Conservation (phyloP, 495 filamentous ascomycete genomes). For the Aspergillus mulundensis region DNA sequence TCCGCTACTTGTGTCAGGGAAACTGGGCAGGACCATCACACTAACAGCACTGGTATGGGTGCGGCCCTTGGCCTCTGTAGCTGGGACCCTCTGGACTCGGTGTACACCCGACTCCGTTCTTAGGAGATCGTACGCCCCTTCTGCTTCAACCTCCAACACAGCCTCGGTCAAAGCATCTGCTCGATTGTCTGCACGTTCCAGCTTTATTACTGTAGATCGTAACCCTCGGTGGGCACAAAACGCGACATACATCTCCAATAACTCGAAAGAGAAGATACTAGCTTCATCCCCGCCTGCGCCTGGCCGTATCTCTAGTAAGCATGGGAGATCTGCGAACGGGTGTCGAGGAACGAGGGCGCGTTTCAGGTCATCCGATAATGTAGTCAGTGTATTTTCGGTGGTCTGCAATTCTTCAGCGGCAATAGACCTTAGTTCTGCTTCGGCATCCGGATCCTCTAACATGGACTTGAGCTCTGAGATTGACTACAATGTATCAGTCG, state of each 20-base stretch:
- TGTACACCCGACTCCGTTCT: constrained; percentile 91
- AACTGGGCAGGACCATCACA: constrained; percentile 84
- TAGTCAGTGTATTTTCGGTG: constrained; percentile 55
- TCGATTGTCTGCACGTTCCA: constrained; percentile 51
- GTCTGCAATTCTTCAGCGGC: constrained; percentile 71
- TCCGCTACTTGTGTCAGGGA: constrained; percentile 55
- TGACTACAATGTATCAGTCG: constrained; percentile 36
- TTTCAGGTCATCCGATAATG: constrained; percentile 61
- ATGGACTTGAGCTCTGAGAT: constrained; percentile 55
- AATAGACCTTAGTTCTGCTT: constrained; percentile 60
- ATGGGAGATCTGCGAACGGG: constrained; percentile 90
- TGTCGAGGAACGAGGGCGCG: constrained; percentile 78
- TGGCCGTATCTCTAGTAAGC: constrained; percentile 85
- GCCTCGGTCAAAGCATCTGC: constrained; percentile 73
- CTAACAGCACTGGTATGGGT: constrained; percentile 90
- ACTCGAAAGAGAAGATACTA: constrained; percentile 77
- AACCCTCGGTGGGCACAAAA: constrained; percentile 67
- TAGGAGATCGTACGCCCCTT: constrained; percentile 73
- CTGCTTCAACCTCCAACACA: constrained; percentile 74
- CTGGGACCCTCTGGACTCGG: constrained; percentile 86
- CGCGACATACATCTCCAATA: constrained; percentile 82
- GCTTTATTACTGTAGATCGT: constrained; percentile 54
- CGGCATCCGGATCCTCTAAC: constrained; percentile 55
- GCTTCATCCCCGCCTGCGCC: constrained; percentile 94
- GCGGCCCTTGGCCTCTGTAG: constrained; percentile 83